A percentile compares a stretch with the other conserved stretches of the same genome.
phyloP scores from a whole-genome alignment of 2,329 filamentous ascomycete species.

The Phymatotrichopsis omnivora region DNA sequence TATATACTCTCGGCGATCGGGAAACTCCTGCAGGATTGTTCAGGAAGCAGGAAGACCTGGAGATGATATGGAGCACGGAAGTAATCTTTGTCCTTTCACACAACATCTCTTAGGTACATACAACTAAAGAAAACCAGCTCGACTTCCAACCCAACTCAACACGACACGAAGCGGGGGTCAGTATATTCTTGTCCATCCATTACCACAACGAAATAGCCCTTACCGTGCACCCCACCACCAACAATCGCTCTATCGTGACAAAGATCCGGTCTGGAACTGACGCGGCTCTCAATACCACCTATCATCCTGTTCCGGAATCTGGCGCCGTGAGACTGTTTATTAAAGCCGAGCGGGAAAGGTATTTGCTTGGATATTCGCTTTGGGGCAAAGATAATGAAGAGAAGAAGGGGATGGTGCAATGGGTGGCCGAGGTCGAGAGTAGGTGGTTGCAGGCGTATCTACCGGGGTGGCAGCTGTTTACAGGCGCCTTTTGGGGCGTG shows the following conservation, averaged over 20 bases:
- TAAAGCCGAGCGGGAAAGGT: conserved; percentile 24
- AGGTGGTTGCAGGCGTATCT: conserved; percentile 25
- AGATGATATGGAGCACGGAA: conserved; percentile 25
- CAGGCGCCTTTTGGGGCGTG: conserved; percentile 27
- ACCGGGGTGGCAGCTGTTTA: conserved; percentile 27
- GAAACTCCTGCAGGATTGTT: conserved; percentile 45
- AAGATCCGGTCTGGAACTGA: conserved; percentile 20
- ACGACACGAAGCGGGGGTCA: conserved; percentile 24
- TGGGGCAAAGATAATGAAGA: conserved; percentile 9
- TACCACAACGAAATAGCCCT: conserved; percentile 26
- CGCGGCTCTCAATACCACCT: conserved; percentile 22
- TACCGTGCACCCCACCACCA: conserved; percentile 24
- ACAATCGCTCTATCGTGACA: conserved; percentile 22
- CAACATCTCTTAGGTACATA: background rate
- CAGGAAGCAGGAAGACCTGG: conserved; percentile 41
- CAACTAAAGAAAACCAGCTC: conserved; percentile 7
- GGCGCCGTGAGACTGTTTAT: conserved; percentile 25
- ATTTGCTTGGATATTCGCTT: conserved; percentile 25
- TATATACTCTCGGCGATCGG: conserved; percentile 44
- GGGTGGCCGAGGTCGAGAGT: conserved; percentile 21
- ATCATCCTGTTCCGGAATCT: conserved; percentile 19
- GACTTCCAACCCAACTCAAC: conserved; percentile 26
- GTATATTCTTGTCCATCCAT: conserved; percentile 23
- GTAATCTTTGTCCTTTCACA: background rate
- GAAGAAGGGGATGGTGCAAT: conserved; percentile 10